A percentile compares a stretch with the other conserved stretches of the same genome.
These are phyloP conservation scores for Helotiales sp. DNA, from an alignment of 2,329 filamentous ascomycete species.

Conservation along the genomic window DNA sequence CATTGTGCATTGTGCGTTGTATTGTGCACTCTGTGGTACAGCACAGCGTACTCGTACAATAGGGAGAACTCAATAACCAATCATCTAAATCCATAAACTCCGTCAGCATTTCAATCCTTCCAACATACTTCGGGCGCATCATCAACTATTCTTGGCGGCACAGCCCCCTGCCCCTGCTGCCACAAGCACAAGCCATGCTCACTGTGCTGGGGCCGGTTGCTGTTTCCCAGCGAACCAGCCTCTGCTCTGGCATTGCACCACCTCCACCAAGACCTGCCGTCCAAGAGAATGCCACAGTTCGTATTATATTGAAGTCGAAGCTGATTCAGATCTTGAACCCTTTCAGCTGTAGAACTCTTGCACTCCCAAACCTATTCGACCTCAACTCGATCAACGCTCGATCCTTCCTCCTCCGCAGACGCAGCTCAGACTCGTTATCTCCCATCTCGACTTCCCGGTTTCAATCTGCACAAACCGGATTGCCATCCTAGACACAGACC, in stretches of 20 bases:
- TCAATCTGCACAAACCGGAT: conserved; percentile 6
- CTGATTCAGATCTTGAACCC: not conserved
- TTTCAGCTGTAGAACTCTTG: no score
- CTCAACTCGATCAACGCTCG: no score
- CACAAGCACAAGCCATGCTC: not conserved
- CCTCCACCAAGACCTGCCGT: not conserved
- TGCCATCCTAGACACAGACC: not conserved
- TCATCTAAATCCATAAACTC: not conserved
- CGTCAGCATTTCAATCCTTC: not conserved
- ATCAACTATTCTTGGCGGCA: conserved; percentile 2
- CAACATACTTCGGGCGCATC: not conserved
- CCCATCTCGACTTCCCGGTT: not conserved
- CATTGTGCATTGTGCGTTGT: no score
- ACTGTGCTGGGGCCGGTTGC: not conserved
- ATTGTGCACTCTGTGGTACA: no score
- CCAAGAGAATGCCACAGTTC: conserved; percentile 2
- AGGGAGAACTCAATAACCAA: no score
- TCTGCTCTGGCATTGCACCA: not conserved
- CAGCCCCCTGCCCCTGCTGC: no score
- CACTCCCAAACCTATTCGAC: no score
- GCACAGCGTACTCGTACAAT: no score
- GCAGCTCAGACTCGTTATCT: no score
- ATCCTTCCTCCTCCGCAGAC: no score
- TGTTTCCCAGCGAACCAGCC: conserved; percentile 11
- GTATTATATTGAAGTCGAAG: not conserved